Evolutionary conservation across 257 asterid species (phyloP), one percentile per base, ranked within the genome.

Genomic region (Solanum clarkiae): DNA sequence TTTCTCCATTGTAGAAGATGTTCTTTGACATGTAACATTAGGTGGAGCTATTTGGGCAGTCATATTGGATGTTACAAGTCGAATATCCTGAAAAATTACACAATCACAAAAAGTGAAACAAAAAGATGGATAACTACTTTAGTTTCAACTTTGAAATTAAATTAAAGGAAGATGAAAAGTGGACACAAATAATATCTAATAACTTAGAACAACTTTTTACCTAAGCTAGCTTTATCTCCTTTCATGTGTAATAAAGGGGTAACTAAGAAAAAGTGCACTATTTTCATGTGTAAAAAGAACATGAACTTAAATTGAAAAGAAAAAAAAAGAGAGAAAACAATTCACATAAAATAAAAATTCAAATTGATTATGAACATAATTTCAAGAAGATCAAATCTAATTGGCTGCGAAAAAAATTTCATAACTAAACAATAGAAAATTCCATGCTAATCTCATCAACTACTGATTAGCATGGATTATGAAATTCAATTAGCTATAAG

Each of bases 11-110:
- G 80, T 65, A 45, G 81, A 12, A 49, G 13, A n/a, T 13, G 85
- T 60, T 87, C 90, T 88, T 10, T 88, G 80, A 88, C 93, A 86
- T 82, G 90, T 84, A 77, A 69, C 87, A 51, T 15, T 75, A 75
- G 62, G 24, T 7, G 91, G 86, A 82, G 82, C 86, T 57, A 86
- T 81, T 87, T 89, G 94, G 12, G 86, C 86, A 92, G 87, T 89
- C 82, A 60, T 65, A 60, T 60, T 60, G 40, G 90, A 47, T 86
- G 86, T 91, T 83, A 83, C 86, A 57, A 80, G 90, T 84, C 88
- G 93, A 85, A 86, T 87, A 82, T 94, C 98, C 97, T 94, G 87
- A 36, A 83, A 85, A 85, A 14, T 49, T 24, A 81, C 83, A 54
- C 36, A 80, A 47, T 40, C 45, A 49, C 24, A 1, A 10, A 83